These are phyloP conservation scores for Talaromyces sp. DNA, from an alignment of 2,329 filamentous ascomycete genomes.

Conservation along the genomic window DNA sequence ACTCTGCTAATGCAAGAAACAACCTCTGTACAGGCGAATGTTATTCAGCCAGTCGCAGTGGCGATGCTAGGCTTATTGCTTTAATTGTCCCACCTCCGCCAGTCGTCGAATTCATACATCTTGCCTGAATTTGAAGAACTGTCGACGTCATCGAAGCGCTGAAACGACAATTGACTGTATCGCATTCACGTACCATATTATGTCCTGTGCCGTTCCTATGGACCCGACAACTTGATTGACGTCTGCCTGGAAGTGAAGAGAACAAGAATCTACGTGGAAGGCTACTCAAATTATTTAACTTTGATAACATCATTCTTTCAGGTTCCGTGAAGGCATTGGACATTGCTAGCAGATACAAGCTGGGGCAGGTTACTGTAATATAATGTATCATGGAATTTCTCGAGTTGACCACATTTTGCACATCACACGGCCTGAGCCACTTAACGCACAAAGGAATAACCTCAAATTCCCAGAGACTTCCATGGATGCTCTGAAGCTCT, in stretches of 20 bases:
- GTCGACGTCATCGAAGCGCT: neutral
- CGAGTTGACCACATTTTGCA: neutral
- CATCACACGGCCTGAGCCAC: neutral
- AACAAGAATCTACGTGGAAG: neutral
- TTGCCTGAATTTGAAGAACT: neutral
- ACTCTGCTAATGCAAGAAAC: neutral
- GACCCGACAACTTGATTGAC: too few relatives aligned
- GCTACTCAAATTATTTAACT: neutral
- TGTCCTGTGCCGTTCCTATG: neutral
- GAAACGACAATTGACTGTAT: neutral
- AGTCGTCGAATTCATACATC: neutral
- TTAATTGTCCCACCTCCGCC: neutral
- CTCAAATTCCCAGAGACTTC: too few relatives aligned
- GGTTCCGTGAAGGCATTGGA: neutral
- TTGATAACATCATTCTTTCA: neutral
- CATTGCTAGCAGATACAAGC: neutral
- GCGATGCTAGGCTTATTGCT: conserved; percentile 2
- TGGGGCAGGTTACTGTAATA: too few relatives aligned
- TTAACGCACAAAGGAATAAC: too few relatives aligned
- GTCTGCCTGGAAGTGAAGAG: neutral
- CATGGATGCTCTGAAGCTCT: too few relatives aligned
- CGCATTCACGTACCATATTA: neutral
- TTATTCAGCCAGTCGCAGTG: neutral
- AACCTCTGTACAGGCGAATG: neutral
- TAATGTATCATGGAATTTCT: neutral